Evolutionary conservation across 495 filamentous ascomycete species (phyloP), one percentile per base, ranked within the genome.

Genomic region (Xylaria grammica): DNA sequence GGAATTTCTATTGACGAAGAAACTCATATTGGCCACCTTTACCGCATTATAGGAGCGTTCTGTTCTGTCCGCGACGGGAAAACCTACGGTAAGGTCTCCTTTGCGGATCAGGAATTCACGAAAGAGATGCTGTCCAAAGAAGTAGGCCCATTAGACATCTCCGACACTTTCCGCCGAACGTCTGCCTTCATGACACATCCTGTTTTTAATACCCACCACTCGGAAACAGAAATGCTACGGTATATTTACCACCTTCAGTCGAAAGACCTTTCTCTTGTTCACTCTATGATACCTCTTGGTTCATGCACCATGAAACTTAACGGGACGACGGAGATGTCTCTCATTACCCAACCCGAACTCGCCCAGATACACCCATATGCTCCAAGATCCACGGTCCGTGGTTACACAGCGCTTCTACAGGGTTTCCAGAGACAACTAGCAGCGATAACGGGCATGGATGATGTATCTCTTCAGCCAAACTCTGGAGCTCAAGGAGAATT

Each of bases 221-320:
- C 96, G 0, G 95, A 99, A 77, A 97, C 95, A 2, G 92, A 97
- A 75, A 85, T 99, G 74, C 84, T 98, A 42, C 90, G 95, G 42
- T 99, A 99, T 79, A 97, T 98, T 60, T 86, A 92, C 67, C 92
- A 97, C 75, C 84, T 99, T 9, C 91, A 97, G 76, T 97, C 93
- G 45, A 97, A 97, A 77, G 95, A 99, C 75, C 81, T 99, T 5
- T 98, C 96, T 19, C 82, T 98, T 42, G 91, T 91, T 7, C 96
- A 98, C 80, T 98, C 96, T 11, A 99, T 99, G 95, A 99, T 99
- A 66, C 94, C 95, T 7, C 86, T 99, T n/a, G 95, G 95, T 29
- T 98, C 96, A 19, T 99, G 95, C 82, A 99, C 95, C 24, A 99
- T 99, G 95, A 99, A 99, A 84, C 88, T 99, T 46, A 99, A 99